Conservation (phyloP, 164 flowering plant genomes). For the Magnolia sinica region DNA sequence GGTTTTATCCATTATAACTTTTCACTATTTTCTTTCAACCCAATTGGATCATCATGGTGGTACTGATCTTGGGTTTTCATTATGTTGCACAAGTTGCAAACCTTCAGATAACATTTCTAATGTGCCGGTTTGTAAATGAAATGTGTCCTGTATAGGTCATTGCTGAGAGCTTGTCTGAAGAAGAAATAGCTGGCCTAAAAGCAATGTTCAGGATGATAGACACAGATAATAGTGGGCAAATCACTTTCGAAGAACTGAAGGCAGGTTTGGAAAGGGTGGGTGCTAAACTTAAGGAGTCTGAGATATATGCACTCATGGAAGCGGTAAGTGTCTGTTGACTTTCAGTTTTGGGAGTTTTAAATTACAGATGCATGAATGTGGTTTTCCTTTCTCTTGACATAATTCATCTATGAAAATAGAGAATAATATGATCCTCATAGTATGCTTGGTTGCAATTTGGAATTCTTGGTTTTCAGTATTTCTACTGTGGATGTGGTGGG, state of each 20-base stretch:
- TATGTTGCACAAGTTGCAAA: background rate
- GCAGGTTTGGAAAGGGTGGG: constrained; percentile 71
- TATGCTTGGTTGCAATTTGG: no score
- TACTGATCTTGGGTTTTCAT: background rate
- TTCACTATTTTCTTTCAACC: background rate
- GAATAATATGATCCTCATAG: no score
- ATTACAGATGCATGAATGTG: background rate
- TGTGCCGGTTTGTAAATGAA: background rate
- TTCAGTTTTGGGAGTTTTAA: background rate
- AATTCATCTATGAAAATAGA: no score
- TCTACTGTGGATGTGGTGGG: no score
- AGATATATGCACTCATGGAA: constrained; percentile 68
- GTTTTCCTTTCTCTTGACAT: background rate
- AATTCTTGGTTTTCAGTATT: no score
- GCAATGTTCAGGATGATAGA: constrained; percentile 91
- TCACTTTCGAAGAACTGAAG: constrained; percentile 85
- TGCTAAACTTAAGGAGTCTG: constrained; percentile 77
- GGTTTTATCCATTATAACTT: background rate
- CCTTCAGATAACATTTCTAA: background rate
- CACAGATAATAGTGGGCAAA: constrained; percentile 82
- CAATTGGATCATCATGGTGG: background rate
- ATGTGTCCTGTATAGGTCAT: constrained; percentile 47
- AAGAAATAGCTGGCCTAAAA: constrained; percentile 87
- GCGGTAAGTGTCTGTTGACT: constrained; percentile 49
- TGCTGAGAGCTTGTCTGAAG: constrained; percentile 78